These are phyloP conservation scores for Ophiocordyceps robertsii DNA, from an alignment of 2,329 filamentous ascomycete species.

Conservation along the genomic window DNA sequence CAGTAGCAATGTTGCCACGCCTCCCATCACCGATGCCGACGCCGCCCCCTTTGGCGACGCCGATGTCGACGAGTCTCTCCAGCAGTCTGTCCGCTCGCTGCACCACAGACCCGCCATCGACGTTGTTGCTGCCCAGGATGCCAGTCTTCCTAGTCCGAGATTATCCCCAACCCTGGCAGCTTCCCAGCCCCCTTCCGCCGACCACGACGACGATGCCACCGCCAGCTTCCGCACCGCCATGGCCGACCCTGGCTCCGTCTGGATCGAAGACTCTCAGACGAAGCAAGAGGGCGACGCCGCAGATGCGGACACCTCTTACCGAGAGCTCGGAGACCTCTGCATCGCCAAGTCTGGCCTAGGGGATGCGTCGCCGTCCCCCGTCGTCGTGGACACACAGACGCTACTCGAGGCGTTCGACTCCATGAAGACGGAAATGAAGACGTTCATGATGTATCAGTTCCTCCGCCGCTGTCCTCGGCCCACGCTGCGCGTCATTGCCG, in stretches of 20 bases:
- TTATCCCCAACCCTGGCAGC: constrained; percentile 84
- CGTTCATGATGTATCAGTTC: constrained; percentile 93
- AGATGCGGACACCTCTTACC: constrained; percentile 2
- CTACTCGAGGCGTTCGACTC: constrained; percentile 86
- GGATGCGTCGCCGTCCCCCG: constrained; percentile 8
- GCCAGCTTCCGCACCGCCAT: constrained; percentile 18
- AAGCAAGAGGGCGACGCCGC: constrained; percentile 12
- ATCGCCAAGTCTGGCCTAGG: neutral
- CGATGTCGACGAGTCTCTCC: constrained; percentile 34
- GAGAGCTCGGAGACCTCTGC: constrained; percentile 9
- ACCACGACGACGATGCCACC: constrained; percentile 26
- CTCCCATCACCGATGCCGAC: constrained; percentile 62
- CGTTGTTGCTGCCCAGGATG: constrained; percentile 66
- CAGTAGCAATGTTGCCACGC: constrained; percentile 54
- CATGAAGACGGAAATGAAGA: constrained; percentile 84
- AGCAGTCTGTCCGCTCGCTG: constrained; percentile 30
- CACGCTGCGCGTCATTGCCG: constrained; percentile 78
- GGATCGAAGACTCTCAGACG: constrained; percentile 28
- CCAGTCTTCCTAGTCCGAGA: constrained; percentile 86
- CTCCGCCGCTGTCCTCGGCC: constrained; percentile 77
- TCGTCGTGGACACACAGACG: constrained; percentile 66
- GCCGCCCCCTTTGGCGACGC: constrained; percentile 43
- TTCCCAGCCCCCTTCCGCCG: constrained; percentile 34
- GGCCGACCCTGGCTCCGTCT: constrained; percentile 18
- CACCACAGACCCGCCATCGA: constrained; percentile 45